Evolutionary conservation across 1,284 basidiomycete genomes (phyloP).

Genomic region (Stygiomarasmius scandens): DNA sequence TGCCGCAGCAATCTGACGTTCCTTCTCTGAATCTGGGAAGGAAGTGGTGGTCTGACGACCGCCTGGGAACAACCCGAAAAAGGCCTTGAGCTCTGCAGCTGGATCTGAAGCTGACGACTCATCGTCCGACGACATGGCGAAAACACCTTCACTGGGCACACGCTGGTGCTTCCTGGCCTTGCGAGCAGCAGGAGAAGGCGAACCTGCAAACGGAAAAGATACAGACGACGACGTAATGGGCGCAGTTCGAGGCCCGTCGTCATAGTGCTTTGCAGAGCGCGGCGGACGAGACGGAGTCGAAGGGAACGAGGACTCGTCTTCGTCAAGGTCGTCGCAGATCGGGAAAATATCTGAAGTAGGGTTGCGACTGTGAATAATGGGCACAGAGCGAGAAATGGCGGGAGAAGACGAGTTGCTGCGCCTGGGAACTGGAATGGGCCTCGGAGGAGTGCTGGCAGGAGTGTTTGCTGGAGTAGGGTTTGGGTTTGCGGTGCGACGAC

Average conservation of each 20-base stretch:
- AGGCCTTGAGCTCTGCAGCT: conserved; percentile 35
- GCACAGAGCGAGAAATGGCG: conserved; percentile 46
- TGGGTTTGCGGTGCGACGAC: conserved; percentile 43
- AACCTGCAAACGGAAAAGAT: conserved; percentile 42
- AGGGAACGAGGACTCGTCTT: conserved; percentile 33
- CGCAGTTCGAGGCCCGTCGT: conserved; percentile 52
- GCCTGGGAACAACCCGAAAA: conserved; percentile 28
- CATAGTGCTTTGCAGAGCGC: conserved; percentile 24
- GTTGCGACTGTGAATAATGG: conserved; percentile 29
- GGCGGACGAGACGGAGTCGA: conserved; percentile 41
- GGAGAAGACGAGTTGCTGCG: conserved; percentile 15
- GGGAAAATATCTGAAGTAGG: conserved; percentile 47
- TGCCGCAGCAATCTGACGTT: conserved; percentile 22
- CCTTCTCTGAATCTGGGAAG: conserved; percentile 23
- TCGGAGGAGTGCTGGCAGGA: conserved; percentile 39
- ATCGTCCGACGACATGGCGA: conserved; percentile 71
- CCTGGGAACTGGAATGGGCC: conserved; percentile 47
- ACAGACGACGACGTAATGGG: conserved; percentile 40
- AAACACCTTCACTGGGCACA: conserved; percentile 67
- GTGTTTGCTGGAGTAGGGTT: conserved; percentile 24
- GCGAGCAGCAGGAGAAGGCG: conserved; percentile 34
- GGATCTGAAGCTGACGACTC: conserved; percentile 46
- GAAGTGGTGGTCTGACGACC: conserved; percentile 6
- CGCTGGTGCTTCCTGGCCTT: conserved; percentile 52
- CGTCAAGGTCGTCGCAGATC: conserved; percentile 67